phyloP scores from a whole-genome alignment of 1,139 yeast species.

The Petasospora rhodanensis region DNA sequence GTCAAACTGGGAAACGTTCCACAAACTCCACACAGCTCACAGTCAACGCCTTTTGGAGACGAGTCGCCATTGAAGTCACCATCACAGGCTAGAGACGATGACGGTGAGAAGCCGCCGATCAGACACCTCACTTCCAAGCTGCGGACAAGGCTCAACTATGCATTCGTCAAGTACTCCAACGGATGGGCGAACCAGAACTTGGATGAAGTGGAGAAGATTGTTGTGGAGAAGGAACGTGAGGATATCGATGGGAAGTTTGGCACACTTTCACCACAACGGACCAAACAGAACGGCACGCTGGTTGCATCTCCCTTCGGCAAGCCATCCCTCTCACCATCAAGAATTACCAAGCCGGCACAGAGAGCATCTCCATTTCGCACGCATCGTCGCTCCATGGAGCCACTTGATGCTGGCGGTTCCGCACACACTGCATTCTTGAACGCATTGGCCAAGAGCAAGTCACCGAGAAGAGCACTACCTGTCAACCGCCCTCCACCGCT shows the following conservation, averaged over 20 bases:
- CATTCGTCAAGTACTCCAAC: constrained; percentile 40
- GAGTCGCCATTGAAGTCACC: constrained; percentile 34
- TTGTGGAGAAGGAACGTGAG: constrained; percentile 14
- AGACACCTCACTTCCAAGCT: constrained; percentile 38
- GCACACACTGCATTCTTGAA: constrained; percentile 35
- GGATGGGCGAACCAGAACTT: constrained; percentile 37
- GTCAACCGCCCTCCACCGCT: constrained; percentile 3
- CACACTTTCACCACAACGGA: constrained; percentile 2
- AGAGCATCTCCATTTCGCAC: constrained; percentile 7
- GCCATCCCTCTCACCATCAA: constrained; percentile 17
- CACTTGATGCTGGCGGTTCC: constrained; percentile 25
- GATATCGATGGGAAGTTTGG: constrained; percentile 6
- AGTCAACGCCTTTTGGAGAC: constrained; percentile 29
- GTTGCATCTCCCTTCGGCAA: constrained; percentile 6
- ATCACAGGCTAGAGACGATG: constrained; percentile 25
- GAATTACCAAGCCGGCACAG: constrained; percentile 16
- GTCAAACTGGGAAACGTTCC: constrained; percentile 26
- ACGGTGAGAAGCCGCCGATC: constrained; percentile 30
- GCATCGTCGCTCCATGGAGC: constrained; percentile 13
- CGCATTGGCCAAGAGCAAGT: constrained; percentile 29
- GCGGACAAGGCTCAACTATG: constrained; percentile 42
- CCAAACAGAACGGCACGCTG: background rate
- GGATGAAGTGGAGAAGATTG: constrained; percentile 31
- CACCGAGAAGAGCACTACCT: constrained; percentile 25
- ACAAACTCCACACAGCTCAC: no score